Base-by-base conservation (phyloP, 805 yeast genomes). In the Cyberlindnera bimundalis region DNA sequence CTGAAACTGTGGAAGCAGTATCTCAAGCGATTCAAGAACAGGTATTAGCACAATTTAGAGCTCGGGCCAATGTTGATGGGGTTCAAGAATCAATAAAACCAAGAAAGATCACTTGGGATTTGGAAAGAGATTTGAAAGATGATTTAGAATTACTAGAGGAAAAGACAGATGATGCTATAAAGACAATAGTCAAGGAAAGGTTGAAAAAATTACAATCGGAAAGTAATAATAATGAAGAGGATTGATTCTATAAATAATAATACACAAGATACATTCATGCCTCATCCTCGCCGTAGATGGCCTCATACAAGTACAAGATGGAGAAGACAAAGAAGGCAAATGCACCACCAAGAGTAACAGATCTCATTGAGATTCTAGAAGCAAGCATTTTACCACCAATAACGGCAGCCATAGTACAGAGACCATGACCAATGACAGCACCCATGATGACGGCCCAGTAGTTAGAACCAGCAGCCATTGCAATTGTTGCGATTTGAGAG, bases 401-500 rank as follows among this genome's bases (percentile, higher is more conserved):
- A 33, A 91, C 95, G n/a, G 99, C 98, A 44, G 88, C 76, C 25
- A 77, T 78, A 0, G 97, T 86, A 66, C 98, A 93, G 9, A 84
- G 34, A 9, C 83, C 80, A 64, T 93, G 99, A 25, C 99, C 99
- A 31, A 83, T 62, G 28, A 88, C 78, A 16, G 95, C 96, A 46
- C 99, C 99, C 34, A 81, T 52, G 34, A 91, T 87, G 29, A 90
- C 95, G 51, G 73, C 72, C 90, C 93, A 81, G 66, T 88, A 93
- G 62, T 89, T 84, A 32, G 88, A 81, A 29, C 96, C 96, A 1
- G 99, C 96, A 39, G 98, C 97, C 95, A 93, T 84, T 29, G 98
- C 98, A 55, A 93, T 89, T 25, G 97, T 93, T 32, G 97, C 96
- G 41, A 93, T 88, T 67, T 93, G 99, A 11, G 97, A 89, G 56